These are phyloP conservation scores for Termitomyces sp. DNA, from an alignment of 768 basidiomycete species.

Conservation along the genomic window DNA sequence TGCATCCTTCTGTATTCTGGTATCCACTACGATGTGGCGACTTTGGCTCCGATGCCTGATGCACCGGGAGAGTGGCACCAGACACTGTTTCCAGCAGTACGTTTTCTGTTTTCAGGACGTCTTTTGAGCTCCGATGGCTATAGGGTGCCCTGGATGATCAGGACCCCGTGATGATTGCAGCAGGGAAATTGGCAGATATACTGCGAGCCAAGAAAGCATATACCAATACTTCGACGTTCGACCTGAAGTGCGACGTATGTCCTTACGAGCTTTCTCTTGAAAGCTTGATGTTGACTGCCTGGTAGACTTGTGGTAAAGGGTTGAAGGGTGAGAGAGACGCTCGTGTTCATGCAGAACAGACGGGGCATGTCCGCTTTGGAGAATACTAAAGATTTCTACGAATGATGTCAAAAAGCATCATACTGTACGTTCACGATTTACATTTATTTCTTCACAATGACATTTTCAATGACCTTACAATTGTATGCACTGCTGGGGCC, in stretches of 20 bases:
- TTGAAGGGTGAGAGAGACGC: constrained; percentile 95
- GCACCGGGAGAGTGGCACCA: constrained; percentile 89
- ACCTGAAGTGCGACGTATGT: constrained; percentile 79
- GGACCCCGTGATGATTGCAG: constrained; percentile 59
- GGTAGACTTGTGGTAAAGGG: constrained; percentile 73
- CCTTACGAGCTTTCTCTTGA: constrained; percentile 2
- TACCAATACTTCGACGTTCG: constrained; percentile 90
- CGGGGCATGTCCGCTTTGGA: constrained; percentile 82
- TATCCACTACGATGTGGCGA: constrained; percentile 93
- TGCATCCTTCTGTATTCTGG: constrained; percentile 90
- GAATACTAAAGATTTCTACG: constrained; percentile 49
- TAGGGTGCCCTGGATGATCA: constrained; percentile 29
- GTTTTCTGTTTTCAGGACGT: constrained; percentile 14
- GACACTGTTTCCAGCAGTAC: constrained; percentile 66
- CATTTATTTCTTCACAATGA: too few species aligned
- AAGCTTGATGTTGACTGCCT: background rate
- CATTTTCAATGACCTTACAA: too few species aligned
- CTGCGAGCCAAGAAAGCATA: constrained; percentile 77
- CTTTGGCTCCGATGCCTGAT: constrained; percentile 70
- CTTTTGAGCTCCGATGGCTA: background rate
- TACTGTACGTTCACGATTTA: too few species aligned
- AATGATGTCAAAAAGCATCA: too few species aligned
- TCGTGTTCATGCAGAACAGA: constrained; percentile 78
- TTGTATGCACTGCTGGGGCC: too few species aligned
- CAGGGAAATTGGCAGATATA: constrained; percentile 63